Conservation (phyloP, 306 rosid species). For the Quercus dentata region DNA sequence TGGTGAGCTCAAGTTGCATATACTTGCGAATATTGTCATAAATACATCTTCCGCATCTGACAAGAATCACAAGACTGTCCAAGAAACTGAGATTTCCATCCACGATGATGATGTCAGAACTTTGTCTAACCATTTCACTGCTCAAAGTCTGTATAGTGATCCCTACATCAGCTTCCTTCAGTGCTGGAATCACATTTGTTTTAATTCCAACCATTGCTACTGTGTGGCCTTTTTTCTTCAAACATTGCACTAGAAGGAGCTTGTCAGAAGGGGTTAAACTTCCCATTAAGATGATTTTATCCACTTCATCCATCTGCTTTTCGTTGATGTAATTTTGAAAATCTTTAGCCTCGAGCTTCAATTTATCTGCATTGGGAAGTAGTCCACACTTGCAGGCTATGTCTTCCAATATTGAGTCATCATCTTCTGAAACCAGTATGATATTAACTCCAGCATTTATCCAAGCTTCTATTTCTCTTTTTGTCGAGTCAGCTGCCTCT, state of each 20-base stretch:
- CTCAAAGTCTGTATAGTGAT: not conserved
- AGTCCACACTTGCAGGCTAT: not conserved
- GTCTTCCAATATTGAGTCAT: not conserved
- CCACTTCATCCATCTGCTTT: conserved; percentile 12
- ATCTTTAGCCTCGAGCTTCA: not conserved
- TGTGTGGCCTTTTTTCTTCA: conserved; percentile 2
- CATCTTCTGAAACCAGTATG: conserved; percentile 9
- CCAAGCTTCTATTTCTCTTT: not conserved
- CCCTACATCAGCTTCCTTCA: conserved; percentile 26
- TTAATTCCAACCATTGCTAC: conserved; percentile 12
- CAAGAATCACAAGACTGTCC: not conserved
- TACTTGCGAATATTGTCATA: conserved; percentile 20
- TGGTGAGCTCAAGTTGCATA: conserved; percentile 26
- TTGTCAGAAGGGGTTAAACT: not conserved
- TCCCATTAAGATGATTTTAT: conserved; percentile 12
- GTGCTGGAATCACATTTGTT: conserved; percentile 6
- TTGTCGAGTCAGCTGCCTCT: not conserved
- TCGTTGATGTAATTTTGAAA: not conserved
- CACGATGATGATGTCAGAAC: conserved; percentile 3
- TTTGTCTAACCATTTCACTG: conserved; percentile 5
- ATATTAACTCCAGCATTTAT: conserved; percentile 1
- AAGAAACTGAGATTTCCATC: not conserved
- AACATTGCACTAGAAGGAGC: conserved; percentile 4
- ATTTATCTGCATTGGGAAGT: not conserved
- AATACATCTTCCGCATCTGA: conserved; percentile 14